Conservation (phyloP, 2,329 filamentous ascomycete species). For the Paracorniculantispora psalliotae region DNA sequence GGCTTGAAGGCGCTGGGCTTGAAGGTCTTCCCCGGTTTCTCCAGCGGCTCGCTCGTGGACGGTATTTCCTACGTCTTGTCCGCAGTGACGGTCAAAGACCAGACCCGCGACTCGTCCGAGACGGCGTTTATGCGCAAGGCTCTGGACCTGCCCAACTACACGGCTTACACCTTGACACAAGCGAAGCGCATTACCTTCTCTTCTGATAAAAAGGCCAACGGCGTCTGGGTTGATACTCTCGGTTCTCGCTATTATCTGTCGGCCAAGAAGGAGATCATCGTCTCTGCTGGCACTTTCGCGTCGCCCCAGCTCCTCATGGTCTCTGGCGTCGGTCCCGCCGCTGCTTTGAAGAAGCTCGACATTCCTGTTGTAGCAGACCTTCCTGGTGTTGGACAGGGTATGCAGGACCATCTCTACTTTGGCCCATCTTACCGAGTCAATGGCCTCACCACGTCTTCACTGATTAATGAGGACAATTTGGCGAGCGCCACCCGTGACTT, state of each 20-base stretch:
- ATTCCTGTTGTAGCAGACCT: conserved; percentile 48
- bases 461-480: neutral
- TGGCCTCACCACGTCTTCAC: neutral
- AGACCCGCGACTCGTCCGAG: conserved; percentile 30
- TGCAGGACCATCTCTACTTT: conserved; percentile 66
- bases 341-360: conserved; percentile 28
- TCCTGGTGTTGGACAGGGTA: conserved; percentile 68
- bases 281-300: conserved; percentile 27
- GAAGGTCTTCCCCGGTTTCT: conserved; percentile 29
- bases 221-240: conserved; percentile 28
- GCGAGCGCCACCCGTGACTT: neutral
- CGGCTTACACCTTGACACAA: conserved; percentile 30
- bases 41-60: conserved; percentile 37
- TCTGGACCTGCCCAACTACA: conserved; percentile 23
- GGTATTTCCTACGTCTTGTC: conserved; percentile 19
- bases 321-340: conserved; percentile 30
- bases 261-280: conserved; percentile 16
- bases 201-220: conserved; percentile 29
- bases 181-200: conserved; percentile 40
- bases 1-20: conserved; percentile 39
- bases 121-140: conserved; percentile 30
- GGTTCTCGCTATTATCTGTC: conserved; percentile 13
- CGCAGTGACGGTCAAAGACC: conserved; percentile 25
- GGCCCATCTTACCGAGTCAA: conserved; percentile 30
- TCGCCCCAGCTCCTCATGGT: conserved; percentile 34